Base-by-base conservation (phyloP, 176 grass and related monocot species). In the Musa beccarii region DNA sequence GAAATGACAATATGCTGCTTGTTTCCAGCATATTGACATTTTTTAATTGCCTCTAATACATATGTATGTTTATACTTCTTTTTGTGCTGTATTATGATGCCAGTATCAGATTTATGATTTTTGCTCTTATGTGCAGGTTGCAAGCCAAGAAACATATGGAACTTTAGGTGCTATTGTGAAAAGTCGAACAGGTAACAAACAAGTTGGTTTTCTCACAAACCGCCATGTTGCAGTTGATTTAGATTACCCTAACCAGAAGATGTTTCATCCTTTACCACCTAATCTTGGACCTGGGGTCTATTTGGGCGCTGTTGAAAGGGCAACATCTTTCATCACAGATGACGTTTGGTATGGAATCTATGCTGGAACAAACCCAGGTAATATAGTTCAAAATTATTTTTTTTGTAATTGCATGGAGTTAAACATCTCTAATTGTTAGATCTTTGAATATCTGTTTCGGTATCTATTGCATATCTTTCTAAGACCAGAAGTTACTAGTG, bases 271-370 rank as follows among this genome's bases (percentile, higher is more conserved):
- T 17, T 86, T 99, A 72, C 86, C 95, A 63, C 90, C 90, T 52
- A 99, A 99, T 73, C 90, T 99, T 79, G 95, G 95, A 49, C 95
- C 95, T 86, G 95, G 95, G 75, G 91, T 99, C 87, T 99, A 99
- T 86, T 83, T 99, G 76, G 95, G 95, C 54, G 95, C 95, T 65
- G 95, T 99, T 0, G 95, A 99, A 78, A 91, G 95, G 82, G 95
- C 95, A 72, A 99, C 95, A 65, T 94, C 90, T 57, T 99, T 99
- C 69, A 99, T 99, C 69, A 89, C 90, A 2, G 95, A 99, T 87
- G 95, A 99, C 80, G 88, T 99, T 85, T 99, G 95, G 95, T 99
- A 99, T 76, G 95, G 90, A 59, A 99, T 99, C 51, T 99, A 91
- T 80, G 86, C 90, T 71, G 95, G 95, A 79, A 99, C 90, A 66